These are phyloP conservation scores for Bryoerythrophyllum caledonicum DNA, from an alignment of 225 moss, liverwort and hornwort genomes.

Conservation along the genomic window DNA sequence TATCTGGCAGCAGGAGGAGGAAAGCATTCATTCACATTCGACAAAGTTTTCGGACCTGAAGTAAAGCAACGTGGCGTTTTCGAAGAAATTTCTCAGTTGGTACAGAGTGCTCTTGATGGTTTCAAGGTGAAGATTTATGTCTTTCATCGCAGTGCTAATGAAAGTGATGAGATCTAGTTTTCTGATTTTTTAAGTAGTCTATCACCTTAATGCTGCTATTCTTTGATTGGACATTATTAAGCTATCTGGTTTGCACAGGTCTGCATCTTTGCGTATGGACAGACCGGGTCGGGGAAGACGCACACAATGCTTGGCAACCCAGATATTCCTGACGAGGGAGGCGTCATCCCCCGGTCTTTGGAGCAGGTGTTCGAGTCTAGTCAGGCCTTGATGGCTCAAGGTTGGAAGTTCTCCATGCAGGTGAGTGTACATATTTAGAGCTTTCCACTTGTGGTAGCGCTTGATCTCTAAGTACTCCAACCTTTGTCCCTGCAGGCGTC, in stretches of 20 bases:
- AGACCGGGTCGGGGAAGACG: conserved; percentile 97
- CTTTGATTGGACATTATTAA: too few species aligned
- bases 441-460: too few species aligned
- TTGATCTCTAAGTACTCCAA: background rate
- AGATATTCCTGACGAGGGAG: conserved; percentile 73
- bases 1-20: conserved; percentile 50
- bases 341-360: conserved; percentile 88
- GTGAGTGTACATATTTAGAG: conserved; percentile 27
- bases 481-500: conserved; percentile 65
- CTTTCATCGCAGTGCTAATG: background rate
- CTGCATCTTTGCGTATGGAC: conserved; percentile 96
- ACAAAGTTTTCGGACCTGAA: conserved; percentile 96
- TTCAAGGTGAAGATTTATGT: conserved; percentile 62
- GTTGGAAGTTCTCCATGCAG: conserved; percentile 99
- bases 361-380: conserved; percentile 97
- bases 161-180: background rate
- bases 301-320: conserved; percentile 98
- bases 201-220: background rate
- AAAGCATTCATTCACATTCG: conserved; percentile 86
- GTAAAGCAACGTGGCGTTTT: conserved; percentile 85
- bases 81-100: conserved; percentile 93
- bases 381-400: conserved; percentile 70
- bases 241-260: conserved; percentile 48
- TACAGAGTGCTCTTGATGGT: conserved; percentile 96
- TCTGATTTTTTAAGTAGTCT: background rate